These are phyloP conservation scores for Gnomoniopsis sp. DNA, from an alignment of 2,329 filamentous ascomycete species.

Conservation along the genomic window DNA sequence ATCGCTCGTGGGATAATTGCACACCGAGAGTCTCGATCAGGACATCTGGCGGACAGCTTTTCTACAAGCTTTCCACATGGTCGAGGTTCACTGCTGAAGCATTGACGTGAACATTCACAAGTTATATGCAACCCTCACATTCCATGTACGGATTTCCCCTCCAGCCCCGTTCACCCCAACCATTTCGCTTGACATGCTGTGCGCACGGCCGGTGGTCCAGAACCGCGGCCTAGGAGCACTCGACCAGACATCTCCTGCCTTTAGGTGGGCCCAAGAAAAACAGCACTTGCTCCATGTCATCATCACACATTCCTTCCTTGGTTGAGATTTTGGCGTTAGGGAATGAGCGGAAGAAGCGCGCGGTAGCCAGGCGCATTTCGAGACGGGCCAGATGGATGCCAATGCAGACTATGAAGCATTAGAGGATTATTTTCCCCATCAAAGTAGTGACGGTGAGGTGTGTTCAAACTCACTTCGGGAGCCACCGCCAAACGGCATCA, in stretches of 20 bases:
- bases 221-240: constrained; percentile 7
- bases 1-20: no score
- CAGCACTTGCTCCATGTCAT: constrained; percentile 27
- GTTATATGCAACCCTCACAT: no score
- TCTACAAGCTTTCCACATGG: no score
- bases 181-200: no score
- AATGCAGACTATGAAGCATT: constrained; percentile 42
- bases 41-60: no score
- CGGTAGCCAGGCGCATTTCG: constrained; percentile 46
- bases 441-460: no score
- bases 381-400: constrained; percentile 53
- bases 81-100: no score
- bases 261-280: constrained; percentile 27
- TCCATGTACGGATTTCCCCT: no score
- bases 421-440: constrained; percentile 40
- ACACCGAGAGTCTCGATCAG: no score
- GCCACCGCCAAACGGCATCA: constrained; percentile 28
- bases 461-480: constrained; percentile 22
- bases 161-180: no score
- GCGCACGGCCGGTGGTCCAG: background rate
- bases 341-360: constrained; percentile 42
- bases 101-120: no score
- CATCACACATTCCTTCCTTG: constrained; percentile 27
- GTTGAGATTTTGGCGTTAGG: constrained; percentile 26
- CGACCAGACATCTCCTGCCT: constrained; percentile 27